Conservation (phyloP, 2,329 filamentous ascomycete species). For the Lachnellula hyalina region DNA sequence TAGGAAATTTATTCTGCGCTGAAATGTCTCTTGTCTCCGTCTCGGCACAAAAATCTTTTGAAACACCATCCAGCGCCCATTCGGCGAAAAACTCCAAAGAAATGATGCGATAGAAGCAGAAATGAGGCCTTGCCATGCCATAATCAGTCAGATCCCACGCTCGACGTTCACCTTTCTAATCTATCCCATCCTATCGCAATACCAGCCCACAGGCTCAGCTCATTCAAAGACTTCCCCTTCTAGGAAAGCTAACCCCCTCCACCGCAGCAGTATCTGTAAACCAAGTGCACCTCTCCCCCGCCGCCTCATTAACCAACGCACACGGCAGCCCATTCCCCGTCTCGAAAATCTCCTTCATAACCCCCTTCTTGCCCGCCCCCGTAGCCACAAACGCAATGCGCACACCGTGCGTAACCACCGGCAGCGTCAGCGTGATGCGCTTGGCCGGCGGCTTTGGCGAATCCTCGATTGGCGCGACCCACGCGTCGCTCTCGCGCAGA, state of each 20-base stretch:
- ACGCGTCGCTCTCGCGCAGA: constrained; percentile 79
- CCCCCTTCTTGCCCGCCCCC: constrained; percentile 81
- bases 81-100: neutral
- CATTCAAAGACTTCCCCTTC: constrained; percentile 57
- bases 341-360: constrained; percentile 88
- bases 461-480: constrained; percentile 88
- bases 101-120: neutral
- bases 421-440: constrained; percentile 87
- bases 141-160: neutral
- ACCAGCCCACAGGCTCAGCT: constrained; percentile 9
- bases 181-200: neutral
- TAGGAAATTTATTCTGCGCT: neutral
- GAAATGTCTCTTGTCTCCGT: neutral
- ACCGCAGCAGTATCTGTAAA: constrained; percentile 86
- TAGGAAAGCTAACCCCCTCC: constrained; percentile 77
- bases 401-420: constrained; percentile 81
- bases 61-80: neutral
- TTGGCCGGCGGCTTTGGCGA: constrained; percentile 90
- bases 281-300: constrained; percentile 86
- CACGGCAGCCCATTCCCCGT: constrained; percentile 73
- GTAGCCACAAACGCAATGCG: constrained; percentile 90
- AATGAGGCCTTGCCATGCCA: neutral
- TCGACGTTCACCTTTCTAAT: neutral
- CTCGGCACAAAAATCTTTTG: neutral
- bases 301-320: constrained; percentile 77